A percentile compares a stretch with the other conserved stretches of the same genome.
phyloP scores from a whole-genome alignment of 1,284 basidiomycete species.

The Rhodofomes roseus region DNA sequence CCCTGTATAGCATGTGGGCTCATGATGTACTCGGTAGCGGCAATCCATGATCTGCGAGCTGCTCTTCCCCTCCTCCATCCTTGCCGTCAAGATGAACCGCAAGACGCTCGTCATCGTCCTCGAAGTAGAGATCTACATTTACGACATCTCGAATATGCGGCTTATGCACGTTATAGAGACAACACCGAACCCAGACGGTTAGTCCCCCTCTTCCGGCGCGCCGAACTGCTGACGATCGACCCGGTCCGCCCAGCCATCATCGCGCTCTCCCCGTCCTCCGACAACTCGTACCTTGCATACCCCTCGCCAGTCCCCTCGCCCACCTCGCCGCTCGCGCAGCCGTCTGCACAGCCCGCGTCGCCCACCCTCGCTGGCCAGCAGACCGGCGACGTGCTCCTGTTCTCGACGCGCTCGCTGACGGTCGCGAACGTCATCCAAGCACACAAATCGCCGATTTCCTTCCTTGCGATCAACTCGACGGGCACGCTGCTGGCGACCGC shows the following conservation, averaged over 20 bases:
- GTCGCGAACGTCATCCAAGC: constrained; percentile 97
- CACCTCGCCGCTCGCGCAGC: constrained; percentile 49
- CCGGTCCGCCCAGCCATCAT: constrained; percentile 70
- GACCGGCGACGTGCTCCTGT: constrained; percentile 88
- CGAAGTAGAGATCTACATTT: constrained; percentile 96
- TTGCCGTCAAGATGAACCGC: constrained; percentile 95
- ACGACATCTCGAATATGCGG: constrained; percentile 99
- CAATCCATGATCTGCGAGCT: constrained; percentile 99
- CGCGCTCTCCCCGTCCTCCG: constrained; percentile 93
- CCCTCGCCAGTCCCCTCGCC: constrained; percentile 91
- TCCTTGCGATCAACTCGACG: constrained; percentile 81
- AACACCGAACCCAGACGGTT: constrained; percentile 91
- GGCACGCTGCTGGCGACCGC: constrained; percentile 93
- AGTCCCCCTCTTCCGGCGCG: constrained; percentile 10
- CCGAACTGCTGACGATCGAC: constrained; percentile 4
- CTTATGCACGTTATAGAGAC: constrained; percentile 97
- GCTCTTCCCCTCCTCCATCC: constrained; percentile 93
- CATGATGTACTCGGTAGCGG: constrained; percentile 48
- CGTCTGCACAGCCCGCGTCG: constrained; percentile 36
- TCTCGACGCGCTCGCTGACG: constrained; percentile 88
- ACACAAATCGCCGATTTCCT: constrained; percentile 92
- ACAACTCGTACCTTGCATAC: constrained; percentile 93
- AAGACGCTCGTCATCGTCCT: constrained; percentile 95
- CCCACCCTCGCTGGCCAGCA: constrained; percentile 39
- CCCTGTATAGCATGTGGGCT: neutral